Conservation (phyloP, 2,329 filamentous ascomycete species). For the Colletotrichum ledebouriae region DNA sequence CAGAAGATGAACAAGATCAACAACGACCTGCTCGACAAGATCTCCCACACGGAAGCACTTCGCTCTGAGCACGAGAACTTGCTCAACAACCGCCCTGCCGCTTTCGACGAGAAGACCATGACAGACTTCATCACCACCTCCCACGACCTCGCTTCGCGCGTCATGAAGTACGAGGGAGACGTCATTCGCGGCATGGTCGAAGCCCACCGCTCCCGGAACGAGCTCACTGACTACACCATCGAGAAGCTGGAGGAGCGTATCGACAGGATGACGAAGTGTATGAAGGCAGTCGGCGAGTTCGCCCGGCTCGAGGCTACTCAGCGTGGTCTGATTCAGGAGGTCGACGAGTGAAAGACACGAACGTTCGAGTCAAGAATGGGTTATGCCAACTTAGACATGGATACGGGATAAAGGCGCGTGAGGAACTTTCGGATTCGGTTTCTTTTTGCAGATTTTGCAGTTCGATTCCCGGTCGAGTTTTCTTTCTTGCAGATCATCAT, state of each 20-base stretch:
- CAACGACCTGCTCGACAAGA: slow-evolving; percentile 16
- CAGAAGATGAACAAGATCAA: not conserved
- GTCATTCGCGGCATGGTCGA: slow-evolving; percentile 1
- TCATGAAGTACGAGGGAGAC: slow-evolving; percentile 2
- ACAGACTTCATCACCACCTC: not conserved
- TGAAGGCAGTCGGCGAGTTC: not conserved
- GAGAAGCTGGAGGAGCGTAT: not conserved
- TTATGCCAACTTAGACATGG: no score
- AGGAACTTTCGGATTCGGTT: no score
- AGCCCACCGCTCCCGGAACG: not conserved
- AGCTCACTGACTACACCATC: not conserved
- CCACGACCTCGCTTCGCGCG: slow-evolving; percentile 5
- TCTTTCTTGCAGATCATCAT: no score
- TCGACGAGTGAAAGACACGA: no score
- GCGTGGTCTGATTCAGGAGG: no score
- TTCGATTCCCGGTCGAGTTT: no score
- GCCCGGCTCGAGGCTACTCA: not conserved
- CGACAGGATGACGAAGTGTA: not conserved
- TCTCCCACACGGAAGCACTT: slow-evolving; percentile 19
- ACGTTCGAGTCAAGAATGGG: no score
- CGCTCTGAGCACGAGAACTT: slow-evolving; percentile 7
- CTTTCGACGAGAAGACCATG: not conserved
- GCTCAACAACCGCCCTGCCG: not conserved
- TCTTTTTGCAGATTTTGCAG: no score
- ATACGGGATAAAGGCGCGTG: no score